These are phyloP conservation scores for Omphalea diandra DNA, from an alignment of 441 rosid genomes.

Conservation along the genomic window DNA sequence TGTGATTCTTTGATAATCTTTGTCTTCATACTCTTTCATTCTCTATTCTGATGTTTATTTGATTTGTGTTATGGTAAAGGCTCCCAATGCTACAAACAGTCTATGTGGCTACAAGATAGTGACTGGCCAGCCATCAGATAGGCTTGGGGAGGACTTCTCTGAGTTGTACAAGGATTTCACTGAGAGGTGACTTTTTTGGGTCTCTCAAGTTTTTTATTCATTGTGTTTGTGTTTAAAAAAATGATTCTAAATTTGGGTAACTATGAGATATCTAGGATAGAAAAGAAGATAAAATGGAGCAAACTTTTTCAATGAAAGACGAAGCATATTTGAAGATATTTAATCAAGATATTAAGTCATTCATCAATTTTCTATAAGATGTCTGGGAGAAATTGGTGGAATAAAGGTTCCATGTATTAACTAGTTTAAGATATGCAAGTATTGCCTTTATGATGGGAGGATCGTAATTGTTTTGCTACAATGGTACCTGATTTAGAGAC, in stretches of 20 bases:
- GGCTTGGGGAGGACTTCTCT: constrained; percentile 98
- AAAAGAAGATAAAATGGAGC: no score
- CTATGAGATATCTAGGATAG: constrained; percentile 1
- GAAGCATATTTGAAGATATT: background rate
- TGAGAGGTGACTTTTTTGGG: constrained; percentile 59
- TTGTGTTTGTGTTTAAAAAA: background rate
- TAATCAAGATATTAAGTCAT: no score
- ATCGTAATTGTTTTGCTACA: background rate
- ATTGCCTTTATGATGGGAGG: background rate
- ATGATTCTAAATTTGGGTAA: constrained; percentile 2
- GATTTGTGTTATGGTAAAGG: constrained; percentile 46
- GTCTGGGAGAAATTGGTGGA: background rate
- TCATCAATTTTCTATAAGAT: no score
- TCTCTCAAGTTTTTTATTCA: background rate
- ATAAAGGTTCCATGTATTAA: background rate
- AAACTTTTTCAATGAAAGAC: no score
- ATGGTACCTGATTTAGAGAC: no score
- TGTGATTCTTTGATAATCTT: constrained; percentile 11
- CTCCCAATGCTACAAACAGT: constrained; percentile 94
- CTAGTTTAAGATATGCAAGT: background rate
- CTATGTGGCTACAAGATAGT: constrained; percentile 96
- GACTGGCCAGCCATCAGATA: constrained; percentile 99
- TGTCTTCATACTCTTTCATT: background rate
- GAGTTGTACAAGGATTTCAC: constrained; percentile 79
- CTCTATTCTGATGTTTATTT: constrained; percentile 25